Base-by-base conservation (phyloP, 371 early-diverging fungal species). In the Syncephalastrum monosporum region DNA sequence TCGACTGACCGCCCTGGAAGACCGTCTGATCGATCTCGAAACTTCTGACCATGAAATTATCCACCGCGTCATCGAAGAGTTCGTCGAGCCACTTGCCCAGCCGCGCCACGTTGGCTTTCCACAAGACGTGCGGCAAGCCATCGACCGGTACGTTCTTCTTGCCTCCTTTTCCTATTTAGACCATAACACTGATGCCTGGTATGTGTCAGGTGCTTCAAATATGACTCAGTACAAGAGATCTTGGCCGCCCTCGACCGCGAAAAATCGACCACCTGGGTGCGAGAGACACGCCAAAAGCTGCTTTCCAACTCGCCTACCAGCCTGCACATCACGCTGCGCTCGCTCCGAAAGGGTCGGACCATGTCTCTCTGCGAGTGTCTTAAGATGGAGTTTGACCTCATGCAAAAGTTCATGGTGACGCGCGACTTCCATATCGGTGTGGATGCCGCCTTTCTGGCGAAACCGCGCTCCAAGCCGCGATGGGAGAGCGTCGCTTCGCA, bases 51-150 rank as follows among this genome's bases (percentile, higher is more conserved):
- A 89, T 49, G 90, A 89, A 10, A 91, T 90, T 8, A 89, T 97
- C 50, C 94, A 96, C 66, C 69, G 72, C 53, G 92, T 92, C 13
- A 82, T 97, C 50, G 97, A 98, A 68, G 95, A 96, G 65, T 98
- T 92, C 82, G 91, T 85, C 7, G 90, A 83, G 14, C 62, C 64
- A 17, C 56, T 57, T 3, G 56, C 63, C 38, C 38, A 33, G 38
- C 10, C 38, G 7, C 58, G 63, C 5, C 57, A 59, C 19, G 63
- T 71, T 57, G 77, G 72, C 15, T 79, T 93, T 49, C 80, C 81
- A 19, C 85, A 81, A 3, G 65, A 83, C 3, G 65, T 79, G 42
- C 81, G 92, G 24, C 75, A 82, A 1, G 79, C 83, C 16, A 95
- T 96, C 59, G 91, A 96, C 63, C 75, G 86, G 72, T 80, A 67